Percentiles rank a stretch among this genome's conserved stretches.
Evolutionary conservation across 2,329 filamentous ascomycete genomes (phyloP).

Genomic region (Ophiostoma australiae): DNA sequence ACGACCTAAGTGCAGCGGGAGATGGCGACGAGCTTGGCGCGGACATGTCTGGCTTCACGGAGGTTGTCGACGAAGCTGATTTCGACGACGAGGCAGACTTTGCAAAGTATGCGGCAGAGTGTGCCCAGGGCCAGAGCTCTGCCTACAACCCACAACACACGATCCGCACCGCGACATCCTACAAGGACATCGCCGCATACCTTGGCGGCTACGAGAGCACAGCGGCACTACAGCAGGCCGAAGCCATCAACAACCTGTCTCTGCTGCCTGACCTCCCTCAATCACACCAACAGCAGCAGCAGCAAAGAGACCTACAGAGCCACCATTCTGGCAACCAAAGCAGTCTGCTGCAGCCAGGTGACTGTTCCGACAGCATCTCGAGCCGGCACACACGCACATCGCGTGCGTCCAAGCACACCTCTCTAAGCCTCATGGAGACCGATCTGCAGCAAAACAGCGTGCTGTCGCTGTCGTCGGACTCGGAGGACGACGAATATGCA

Average conservation of each 20-base stretch:
- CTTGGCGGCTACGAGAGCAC: conserved; percentile 18
- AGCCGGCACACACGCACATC: conserved; percentile 53
- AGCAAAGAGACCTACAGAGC: too few species aligned
- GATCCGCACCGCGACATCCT: background rate
- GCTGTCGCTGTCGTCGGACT: conserved; percentile 54
- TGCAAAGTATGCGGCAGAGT: background rate
- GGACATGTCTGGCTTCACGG: background rate
- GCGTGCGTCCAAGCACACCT: conserved; percentile 48
- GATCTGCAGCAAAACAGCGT: conserved; percentile 53
- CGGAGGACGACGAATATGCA: conserved; percentile 47
- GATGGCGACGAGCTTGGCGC: background rate
- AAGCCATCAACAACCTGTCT: background rate
- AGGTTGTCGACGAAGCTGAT: background rate
- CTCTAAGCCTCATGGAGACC: conserved; percentile 45
- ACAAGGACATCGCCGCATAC: conserved; percentile 23
- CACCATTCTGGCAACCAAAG: background rate
- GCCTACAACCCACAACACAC: background rate
- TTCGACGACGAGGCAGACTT: background rate
- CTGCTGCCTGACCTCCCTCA: background rate
- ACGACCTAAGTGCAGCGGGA: background rate
- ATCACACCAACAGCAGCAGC: background rate
- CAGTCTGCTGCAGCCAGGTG: conserved; percentile 26
- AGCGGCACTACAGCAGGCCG: background rate
- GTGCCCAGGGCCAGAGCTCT: background rate
- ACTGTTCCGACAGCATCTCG: conserved; percentile 49